Base-by-base conservation (phyloP, 371 early-diverging fungal species). In the Aphelidium insulamus region DNA sequence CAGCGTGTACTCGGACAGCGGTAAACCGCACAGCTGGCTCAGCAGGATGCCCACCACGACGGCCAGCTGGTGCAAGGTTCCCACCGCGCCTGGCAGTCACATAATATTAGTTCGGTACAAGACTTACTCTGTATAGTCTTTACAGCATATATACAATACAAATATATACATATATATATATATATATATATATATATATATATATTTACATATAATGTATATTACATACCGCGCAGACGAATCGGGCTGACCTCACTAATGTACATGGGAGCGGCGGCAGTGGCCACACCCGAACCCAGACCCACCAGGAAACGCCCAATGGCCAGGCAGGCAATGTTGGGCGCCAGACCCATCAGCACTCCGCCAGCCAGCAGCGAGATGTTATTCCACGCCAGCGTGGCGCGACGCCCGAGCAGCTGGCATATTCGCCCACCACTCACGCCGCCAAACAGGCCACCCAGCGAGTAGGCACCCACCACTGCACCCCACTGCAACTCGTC, bases 181-280 rank as follows among this genome's bases (percentile, higher is more conserved):
- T n/a, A n/a, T n/a, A n/a, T n/a, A n/a, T n/a, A n/a, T n/a, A n/a
- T n/a, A n/a, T n/a, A n/a, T n/a, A n/a, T n/a, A n/a, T n/a, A n/a
- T n/a, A n/a, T n/a, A 21, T 2, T 19, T 4, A 32, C 15, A 7
- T 15, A 22, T 5, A 2, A n/a, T n/a, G 15, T 21, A 23, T 20
- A 21, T n/a, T n/a, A 63, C 15, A 67, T 54, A 1, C 92, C 95
- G 4, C 86, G 62, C 12, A 50, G 48, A 2, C 57, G 48, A 14
- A 58, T 48, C 0, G 91, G 78, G 9, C 84, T 69, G 30, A 92
- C 66, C 43, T 87, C 84, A 6, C 73, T 58, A 26, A 92, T 52
- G 44, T 88, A 94, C 28, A 72, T 53, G 6, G 94, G 88, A 0
- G 81, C 76, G 17, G 77, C 68, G 18, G 78, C 83, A 4, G 81